phyloP scores from a whole-genome alignment of 176 grass and related monocot genomes.

The Musa beccarii region DNA sequence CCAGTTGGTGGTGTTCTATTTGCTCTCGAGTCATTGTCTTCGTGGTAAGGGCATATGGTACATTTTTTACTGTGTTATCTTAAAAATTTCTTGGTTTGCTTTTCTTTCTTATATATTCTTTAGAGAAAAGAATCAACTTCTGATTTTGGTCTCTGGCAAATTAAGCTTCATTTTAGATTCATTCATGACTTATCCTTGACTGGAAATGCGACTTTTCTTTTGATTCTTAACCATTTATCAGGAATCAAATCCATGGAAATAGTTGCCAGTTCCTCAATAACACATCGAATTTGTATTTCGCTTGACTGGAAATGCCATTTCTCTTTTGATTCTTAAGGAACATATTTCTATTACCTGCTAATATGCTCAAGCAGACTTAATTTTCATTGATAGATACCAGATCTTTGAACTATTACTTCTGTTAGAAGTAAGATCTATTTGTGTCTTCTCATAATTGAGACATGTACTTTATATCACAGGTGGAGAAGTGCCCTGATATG shows the following conservation, averaged over 20 bases:
- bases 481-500: slow-evolving; percentile 90
- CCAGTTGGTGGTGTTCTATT: slow-evolving; percentile 85
- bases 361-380: not conserved
- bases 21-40: slow-evolving; percentile 74
- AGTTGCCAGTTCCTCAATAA: not conserved
- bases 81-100: not conserved
- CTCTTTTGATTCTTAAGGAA: not conserved
- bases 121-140: not conserved
- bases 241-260: not conserved
- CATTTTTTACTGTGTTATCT: not conserved
- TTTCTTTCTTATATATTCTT: not conserved
- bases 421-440: not conserved
- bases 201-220: too few relatives aligned
- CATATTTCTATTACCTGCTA: not conserved
- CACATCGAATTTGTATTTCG: not conserved
- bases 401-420: too few relatives aligned
- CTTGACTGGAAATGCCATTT: not conserved
- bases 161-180: not conserved
- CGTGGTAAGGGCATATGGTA: slow-evolving; percentile 36
- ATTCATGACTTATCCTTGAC: not conserved
- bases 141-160: not conserved
- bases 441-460: not conserved
- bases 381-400: not conserved
- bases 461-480: slow-evolving; percentile 24
- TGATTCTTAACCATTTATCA: not conserved